Conservation (phyloP, 179 eudicot species). For the Actinidia arguta region DNA sequence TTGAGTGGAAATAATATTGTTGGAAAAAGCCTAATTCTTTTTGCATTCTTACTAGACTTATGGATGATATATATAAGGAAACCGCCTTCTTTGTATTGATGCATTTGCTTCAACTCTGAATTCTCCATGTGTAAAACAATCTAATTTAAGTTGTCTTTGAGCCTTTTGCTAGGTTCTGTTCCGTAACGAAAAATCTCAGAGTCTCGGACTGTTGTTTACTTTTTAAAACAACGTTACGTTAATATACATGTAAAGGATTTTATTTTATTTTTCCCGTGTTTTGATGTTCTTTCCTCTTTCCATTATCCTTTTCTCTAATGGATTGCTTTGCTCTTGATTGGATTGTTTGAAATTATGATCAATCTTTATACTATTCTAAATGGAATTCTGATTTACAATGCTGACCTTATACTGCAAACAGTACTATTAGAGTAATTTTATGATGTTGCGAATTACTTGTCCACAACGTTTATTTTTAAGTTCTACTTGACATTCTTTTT, state of each 20-base stretch:
- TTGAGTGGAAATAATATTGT: not conserved
- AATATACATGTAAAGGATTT: not conserved
- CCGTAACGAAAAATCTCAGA: not conserved
- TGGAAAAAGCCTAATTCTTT: no score
- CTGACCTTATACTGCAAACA: not conserved
- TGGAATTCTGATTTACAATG: not conserved
- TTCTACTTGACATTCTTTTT: slow-evolving; percentile 12
- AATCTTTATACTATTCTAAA: not conserved
- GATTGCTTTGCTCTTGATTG: not conserved
- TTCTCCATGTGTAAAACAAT: not conserved
- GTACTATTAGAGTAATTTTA: not conserved
- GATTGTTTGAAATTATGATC: not conserved
- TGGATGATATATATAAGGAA: not conserved
- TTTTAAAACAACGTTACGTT: not conserved
- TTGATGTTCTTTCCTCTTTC: not conserved
- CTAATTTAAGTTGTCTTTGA: not conserved
- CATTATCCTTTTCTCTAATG: not conserved
- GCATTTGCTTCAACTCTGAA: not conserved
- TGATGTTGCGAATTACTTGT: not conserved
- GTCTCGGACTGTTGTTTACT: not conserved
- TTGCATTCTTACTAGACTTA: no score
- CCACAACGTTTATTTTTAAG: not conserved
- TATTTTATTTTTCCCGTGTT: not conserved
- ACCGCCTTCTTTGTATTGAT: not conserved
- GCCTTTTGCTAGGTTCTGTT: not conserved